These are phyloP conservation scores for Musa beccarii DNA, from an alignment of 176 grass and related monocot species.

Conservation along the genomic window DNA sequence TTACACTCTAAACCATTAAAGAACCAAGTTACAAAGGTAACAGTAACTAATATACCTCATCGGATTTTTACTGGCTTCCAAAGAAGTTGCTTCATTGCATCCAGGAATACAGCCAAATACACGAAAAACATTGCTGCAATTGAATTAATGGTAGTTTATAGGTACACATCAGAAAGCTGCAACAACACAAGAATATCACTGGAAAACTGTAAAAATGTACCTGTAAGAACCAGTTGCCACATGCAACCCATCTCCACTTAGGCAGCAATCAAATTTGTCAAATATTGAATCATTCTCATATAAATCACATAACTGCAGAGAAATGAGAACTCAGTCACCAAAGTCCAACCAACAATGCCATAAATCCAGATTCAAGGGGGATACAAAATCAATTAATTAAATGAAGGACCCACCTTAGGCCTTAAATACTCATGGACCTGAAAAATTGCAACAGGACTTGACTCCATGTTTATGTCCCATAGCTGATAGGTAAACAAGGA, in stretches of 20 bases:
- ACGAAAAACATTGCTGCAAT: slow-evolving; percentile 64
- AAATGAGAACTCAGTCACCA: slow-evolving; percentile 6
- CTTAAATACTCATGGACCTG: no score
- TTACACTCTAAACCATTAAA: no score
- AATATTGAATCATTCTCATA: slow-evolving; percentile 98
- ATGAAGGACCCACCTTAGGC: slow-evolving; percentile 46
- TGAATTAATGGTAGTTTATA: background rate
- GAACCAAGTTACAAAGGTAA: no score
- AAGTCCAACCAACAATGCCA: slow-evolving; percentile 6
- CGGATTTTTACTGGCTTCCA: slow-evolving; percentile 83
- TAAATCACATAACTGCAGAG: slow-evolving; percentile 75
- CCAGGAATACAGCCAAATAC: slow-evolving; percentile 52
- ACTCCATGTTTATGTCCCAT: no score
- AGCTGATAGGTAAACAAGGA: slow-evolving; percentile 23
- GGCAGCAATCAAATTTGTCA: slow-evolving; percentile 90
- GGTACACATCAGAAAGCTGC: no score
- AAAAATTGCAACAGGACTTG: no score
- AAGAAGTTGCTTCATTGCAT: slow-evolving; percentile 52
- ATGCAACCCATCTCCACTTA: slow-evolving; percentile 74
- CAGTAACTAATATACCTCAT: slow-evolving; percentile 43
- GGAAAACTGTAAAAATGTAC: slow-evolving; percentile 17
- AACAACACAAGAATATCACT: no score
- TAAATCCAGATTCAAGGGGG: background rate
- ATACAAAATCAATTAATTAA: slow-evolving; percentile 6
- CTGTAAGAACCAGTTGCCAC: slow-evolving; percentile 94